A percentile compares a stretch with the other conserved stretches of the same genome.
Conservation (phyloP, 202 grass and related monocot species). For the Hordeum pubiflorum region DNA sequence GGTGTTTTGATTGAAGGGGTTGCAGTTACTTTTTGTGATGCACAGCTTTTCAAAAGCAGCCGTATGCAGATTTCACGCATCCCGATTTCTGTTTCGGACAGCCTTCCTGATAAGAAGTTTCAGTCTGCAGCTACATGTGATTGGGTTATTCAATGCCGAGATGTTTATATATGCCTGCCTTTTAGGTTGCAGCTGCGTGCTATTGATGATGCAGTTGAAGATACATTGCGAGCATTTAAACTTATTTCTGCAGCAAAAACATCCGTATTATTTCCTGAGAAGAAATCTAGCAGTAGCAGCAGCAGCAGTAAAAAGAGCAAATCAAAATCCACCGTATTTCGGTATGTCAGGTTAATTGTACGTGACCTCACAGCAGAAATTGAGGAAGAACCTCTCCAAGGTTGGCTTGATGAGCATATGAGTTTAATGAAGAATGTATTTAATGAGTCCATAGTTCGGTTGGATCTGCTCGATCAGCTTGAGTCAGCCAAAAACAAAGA, state of each 20-base stretch:
- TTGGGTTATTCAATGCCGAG: conserved; percentile 86
- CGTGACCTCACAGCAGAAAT: conserved; percentile 82
- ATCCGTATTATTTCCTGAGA: conserved; percentile 65
- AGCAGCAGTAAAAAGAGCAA: conserved; percentile 61
- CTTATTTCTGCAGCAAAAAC: conserved; percentile 82
- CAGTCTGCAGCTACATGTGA: conserved; percentile 63
- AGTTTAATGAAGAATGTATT: conserved; percentile 71
- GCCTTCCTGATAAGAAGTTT: conserved; percentile 48
- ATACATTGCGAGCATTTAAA: conserved; percentile 71
- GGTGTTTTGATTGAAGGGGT: conserved; percentile 87
- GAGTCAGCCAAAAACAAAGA: conserved; percentile 40
- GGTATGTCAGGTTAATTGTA: conserved; percentile 65
- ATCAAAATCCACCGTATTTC: conserved; percentile 61
- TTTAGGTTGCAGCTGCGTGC: conserved; percentile 89
- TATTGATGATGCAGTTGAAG: conserved; percentile 95
- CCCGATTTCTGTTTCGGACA: conserved; percentile 67
- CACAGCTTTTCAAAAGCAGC: conserved; percentile 72
- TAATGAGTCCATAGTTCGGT: conserved; percentile 49
- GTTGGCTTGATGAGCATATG: conserved; percentile 96
- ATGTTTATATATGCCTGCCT: conserved; percentile 82
- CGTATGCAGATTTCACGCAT: conserved; percentile 88
- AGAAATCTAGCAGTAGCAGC: conserved; percentile 55
- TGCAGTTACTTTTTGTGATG: conserved; percentile 62
- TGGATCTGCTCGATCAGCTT: conserved; percentile 69
- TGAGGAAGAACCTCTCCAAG: conserved; percentile 95